A percentile compares a stretch with the other conserved stretches of the same genome.
Conservation (phyloP, 2,329 filamentous ascomycete genomes). For the Daldinia sp. region DNA sequence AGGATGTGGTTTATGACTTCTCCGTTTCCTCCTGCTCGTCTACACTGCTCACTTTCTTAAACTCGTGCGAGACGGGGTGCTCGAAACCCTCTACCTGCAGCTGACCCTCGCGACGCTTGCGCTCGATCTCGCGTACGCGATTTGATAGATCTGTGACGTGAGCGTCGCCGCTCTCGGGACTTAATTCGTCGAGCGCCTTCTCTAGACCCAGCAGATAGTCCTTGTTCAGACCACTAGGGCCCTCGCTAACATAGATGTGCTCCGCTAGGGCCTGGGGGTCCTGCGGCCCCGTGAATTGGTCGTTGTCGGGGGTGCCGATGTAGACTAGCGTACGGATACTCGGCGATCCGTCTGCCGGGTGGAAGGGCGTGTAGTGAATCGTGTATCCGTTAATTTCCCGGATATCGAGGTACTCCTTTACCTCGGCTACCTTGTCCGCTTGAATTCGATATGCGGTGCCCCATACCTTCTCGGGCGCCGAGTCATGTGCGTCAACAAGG, state of each 20-base stretch:
- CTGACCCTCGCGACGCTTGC: slow-evolving; percentile 38
- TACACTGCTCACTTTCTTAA: slow-evolving; percentile 57
- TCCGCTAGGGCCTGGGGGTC: slow-evolving; percentile 79
- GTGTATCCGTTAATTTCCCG: slow-evolving; percentile 97
- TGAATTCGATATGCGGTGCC: slow-evolving; percentile 90
- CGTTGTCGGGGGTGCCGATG: slow-evolving; percentile 91
- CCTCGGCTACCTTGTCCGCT: slow-evolving; percentile 75
- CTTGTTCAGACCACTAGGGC: slow-evolving; percentile 87
- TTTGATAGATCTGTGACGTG: slow-evolving; percentile 85
- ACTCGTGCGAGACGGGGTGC: slow-evolving; percentile 46
- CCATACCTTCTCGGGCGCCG: slow-evolving; percentile 77
- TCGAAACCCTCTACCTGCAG: slow-evolving; percentile 26
- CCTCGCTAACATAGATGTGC: slow-evolving; percentile 79
- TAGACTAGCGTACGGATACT: slow-evolving; percentile 76
- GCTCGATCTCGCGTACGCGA: slow-evolving; percentile 71
- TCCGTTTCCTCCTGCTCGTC: slow-evolving; percentile 66
- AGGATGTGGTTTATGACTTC: slow-evolving; percentile 37
- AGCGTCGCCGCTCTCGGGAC: slow-evolving; percentile 78
- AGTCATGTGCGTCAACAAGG: slow-evolving; percentile 72
- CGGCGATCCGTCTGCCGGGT: slow-evolving; percentile 59
- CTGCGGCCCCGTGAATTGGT: slow-evolving; percentile 88
- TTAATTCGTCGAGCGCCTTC: slow-evolving; percentile 74
- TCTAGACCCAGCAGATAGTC: slow-evolving; percentile 90
- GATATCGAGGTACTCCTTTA: slow-evolving; percentile 90
- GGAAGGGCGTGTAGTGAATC: slow-evolving; percentile 88